These are phyloP conservation scores for Coemansia sp. DNA, from an alignment of 192 early-diverging fungal genomes.

Conservation along the genomic window DNA sequence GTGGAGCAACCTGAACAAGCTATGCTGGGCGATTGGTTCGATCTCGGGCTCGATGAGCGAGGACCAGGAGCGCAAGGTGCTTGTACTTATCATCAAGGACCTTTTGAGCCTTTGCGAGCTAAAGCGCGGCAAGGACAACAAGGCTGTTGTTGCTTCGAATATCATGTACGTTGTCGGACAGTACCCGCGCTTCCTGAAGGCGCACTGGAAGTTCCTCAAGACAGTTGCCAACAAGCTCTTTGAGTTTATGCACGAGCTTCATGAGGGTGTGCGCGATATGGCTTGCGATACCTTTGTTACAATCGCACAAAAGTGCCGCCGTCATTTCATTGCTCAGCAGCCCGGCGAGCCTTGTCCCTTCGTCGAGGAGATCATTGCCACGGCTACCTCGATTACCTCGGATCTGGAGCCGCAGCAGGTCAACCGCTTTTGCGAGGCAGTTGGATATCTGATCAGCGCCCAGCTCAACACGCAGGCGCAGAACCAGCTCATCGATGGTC, in stretches of 20 bases:
- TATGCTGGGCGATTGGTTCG: slow-evolving; percentile 99
- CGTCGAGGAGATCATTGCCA: slow-evolving; percentile 93
- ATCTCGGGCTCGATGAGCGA: slow-evolving; percentile 96
- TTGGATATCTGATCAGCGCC: slow-evolving; percentile 96
- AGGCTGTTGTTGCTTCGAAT: slow-evolving; percentile 98
- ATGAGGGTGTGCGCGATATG: slow-evolving; percentile 99
- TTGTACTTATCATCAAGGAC: slow-evolving; percentile 99
- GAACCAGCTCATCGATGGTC: slow-evolving; percentile 77
- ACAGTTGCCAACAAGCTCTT: slow-evolving; percentile 99
- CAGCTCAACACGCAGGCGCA: slow-evolving; percentile 77
- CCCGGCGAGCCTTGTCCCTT: slow-evolving; percentile 84
- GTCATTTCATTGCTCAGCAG: slow-evolving; percentile 95
- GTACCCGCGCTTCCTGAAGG: slow-evolving; percentile 99
- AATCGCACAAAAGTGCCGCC: slow-evolving; percentile 95
- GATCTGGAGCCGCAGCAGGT: slow-evolving; percentile 91
- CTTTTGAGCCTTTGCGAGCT: slow-evolving; percentile 91
- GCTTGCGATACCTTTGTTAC: slow-evolving; percentile 99
- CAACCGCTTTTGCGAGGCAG: slow-evolving; percentile 98
- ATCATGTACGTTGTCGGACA: slow-evolving; percentile 99
- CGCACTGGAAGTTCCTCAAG: slow-evolving; percentile 99
- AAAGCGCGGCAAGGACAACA: slow-evolving; percentile 99
- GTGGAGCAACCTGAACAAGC: slow-evolving; percentile 95
- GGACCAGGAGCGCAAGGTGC: slow-evolving; percentile 95
- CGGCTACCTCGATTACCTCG: slow-evolving; percentile 78
- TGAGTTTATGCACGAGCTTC: slow-evolving; percentile 99